These are phyloP conservation scores for Phytophthora nicotianae DNA, from an alignment of 352 stramenopile species.

Conservation along the genomic window DNA sequence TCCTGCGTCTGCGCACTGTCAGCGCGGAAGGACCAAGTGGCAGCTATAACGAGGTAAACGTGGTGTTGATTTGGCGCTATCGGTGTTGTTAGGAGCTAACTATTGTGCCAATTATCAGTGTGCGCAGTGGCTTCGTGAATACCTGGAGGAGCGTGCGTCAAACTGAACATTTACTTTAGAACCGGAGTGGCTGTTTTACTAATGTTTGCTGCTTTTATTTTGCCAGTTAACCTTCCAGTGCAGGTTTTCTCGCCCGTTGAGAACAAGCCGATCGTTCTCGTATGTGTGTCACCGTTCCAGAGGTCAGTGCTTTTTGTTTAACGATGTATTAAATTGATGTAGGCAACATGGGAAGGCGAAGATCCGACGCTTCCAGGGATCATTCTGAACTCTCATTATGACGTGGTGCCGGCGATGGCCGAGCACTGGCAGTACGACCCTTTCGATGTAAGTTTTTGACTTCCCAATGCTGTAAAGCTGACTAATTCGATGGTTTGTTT, in stretches of 20 bases:
- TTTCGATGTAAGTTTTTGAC: conserved; percentile 72
- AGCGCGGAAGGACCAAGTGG: conserved; percentile 73
- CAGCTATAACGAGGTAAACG: conserved; percentile 61
- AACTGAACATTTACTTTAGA: background rate
- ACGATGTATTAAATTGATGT: background rate
- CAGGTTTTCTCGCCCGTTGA: conserved; percentile 61
- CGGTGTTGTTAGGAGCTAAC: background rate
- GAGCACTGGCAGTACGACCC: conserved; percentile 92
- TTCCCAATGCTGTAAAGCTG: background rate
- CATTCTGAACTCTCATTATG: conserved; percentile 97
- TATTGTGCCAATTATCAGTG: conserved; percentile 41
- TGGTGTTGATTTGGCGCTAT: background rate
- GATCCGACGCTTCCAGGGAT: conserved; percentile 89
- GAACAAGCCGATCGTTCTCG: conserved; percentile 91
- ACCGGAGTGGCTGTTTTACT: background rate
- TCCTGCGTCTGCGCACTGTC: conserved; percentile 82
- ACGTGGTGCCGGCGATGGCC: conserved; percentile 93
- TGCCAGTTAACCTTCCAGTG: conserved; percentile 46
- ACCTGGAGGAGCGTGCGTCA: conserved; percentile 52
- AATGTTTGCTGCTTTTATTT: background rate
- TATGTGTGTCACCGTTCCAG: conserved; percentile 22
- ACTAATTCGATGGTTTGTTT: background rate
- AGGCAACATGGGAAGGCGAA: conserved; percentile 85
- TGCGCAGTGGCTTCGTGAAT: conserved; percentile 67
- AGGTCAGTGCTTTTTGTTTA: background rate